phyloP scores from a whole-genome alignment of 164 flowering plant genomes.

The Tetracentron sinense region DNA sequence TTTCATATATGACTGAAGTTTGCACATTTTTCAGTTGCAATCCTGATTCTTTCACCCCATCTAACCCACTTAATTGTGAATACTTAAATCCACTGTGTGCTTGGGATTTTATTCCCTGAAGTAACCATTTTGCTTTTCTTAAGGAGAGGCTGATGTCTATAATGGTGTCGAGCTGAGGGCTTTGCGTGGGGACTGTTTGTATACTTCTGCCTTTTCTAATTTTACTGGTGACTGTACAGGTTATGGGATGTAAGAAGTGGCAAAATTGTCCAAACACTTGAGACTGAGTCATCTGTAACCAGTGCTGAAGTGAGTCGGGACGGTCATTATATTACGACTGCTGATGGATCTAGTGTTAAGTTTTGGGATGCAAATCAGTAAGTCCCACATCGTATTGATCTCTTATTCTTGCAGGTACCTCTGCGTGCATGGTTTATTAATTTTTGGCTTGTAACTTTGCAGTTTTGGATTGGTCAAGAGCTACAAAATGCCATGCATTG shows the following conservation, averaged over 20 bases:
- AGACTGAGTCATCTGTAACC: constrained; percentile 87
- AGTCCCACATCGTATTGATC: constrained; percentile 22
- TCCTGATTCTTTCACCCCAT: too few species aligned
- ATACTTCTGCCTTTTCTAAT: too few species aligned
- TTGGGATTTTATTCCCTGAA: too few species aligned
- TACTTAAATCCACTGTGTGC: too few species aligned
- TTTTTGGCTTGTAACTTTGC: constrained; percentile 9
- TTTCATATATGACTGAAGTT: too few species aligned
- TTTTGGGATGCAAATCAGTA: constrained; percentile 99
- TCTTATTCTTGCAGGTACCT: not conserved
- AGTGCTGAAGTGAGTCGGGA: constrained; percentile 98
- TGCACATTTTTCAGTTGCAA: too few species aligned
- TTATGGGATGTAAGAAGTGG: constrained; percentile 95
- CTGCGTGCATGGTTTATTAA: not conserved
- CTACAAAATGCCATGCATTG: constrained; percentile 75
- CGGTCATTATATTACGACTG: constrained; percentile 93
- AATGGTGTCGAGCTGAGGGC: too few species aligned
- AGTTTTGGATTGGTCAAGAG: constrained; percentile 94
- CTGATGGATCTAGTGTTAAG: constrained; percentile 87
- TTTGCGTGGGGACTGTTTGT: too few species aligned
- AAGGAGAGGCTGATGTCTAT: too few species aligned
- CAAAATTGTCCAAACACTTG: constrained; percentile 73
- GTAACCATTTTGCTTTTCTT: too few species aligned
- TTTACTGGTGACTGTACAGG: constrained; percentile 48
- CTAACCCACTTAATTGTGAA: too few species aligned